Conservation (phyloP, 2,329 filamentous ascomycete species). For the Aspergillus cejpii region DNA sequence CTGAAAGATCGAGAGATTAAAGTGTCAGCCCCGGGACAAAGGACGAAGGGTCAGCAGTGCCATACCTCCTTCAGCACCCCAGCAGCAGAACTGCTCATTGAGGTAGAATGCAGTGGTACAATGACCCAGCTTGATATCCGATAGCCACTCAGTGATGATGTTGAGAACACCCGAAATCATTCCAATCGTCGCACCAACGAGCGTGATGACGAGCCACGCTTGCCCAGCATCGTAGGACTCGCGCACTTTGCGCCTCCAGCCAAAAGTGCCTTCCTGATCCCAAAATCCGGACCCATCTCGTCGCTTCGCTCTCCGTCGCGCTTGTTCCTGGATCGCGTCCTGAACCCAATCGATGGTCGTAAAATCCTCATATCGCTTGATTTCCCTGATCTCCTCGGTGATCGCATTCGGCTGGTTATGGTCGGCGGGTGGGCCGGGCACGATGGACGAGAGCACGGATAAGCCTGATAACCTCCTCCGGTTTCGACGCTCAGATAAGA, state of each 20-base stretch:
- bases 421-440: slow-evolving; percentile 53
- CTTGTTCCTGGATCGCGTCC: slow-evolving; percentile 85
- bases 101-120: slow-evolving; percentile 94
- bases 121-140: slow-evolving; percentile 92
- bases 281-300: slow-evolving; percentile 66
- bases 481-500: slow-evolving; percentile 29
- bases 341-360: slow-evolving; percentile 97
- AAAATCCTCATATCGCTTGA: slow-evolving; percentile 98
- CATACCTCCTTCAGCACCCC: slow-evolving; percentile 79
- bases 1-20: slow-evolving; percentile 34
- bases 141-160: slow-evolving; percentile 94
- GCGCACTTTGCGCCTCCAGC: slow-evolving; percentile 73
- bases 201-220: slow-evolving; percentile 93
- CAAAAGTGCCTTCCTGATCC: slow-evolving; percentile 59
- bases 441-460: slow-evolving; percentile 46
- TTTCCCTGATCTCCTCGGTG: slow-evolving; percentile 92
- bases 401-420: slow-evolving; percentile 59
- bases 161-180: slow-evolving; percentile 89
- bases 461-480: slow-evolving; percentile 47
- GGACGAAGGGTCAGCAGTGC: background rate
- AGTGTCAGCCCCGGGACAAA: background rate
- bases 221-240: slow-evolving; percentile 94
- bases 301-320: slow-evolving; percentile 68
- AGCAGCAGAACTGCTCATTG: slow-evolving; percentile 96
- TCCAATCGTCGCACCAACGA: slow-evolving; percentile 86